These are phyloP conservation scores for Patellaria atrata DNA, from an alignment of 495 filamentous ascomycete species.

Conservation along the genomic window DNA sequence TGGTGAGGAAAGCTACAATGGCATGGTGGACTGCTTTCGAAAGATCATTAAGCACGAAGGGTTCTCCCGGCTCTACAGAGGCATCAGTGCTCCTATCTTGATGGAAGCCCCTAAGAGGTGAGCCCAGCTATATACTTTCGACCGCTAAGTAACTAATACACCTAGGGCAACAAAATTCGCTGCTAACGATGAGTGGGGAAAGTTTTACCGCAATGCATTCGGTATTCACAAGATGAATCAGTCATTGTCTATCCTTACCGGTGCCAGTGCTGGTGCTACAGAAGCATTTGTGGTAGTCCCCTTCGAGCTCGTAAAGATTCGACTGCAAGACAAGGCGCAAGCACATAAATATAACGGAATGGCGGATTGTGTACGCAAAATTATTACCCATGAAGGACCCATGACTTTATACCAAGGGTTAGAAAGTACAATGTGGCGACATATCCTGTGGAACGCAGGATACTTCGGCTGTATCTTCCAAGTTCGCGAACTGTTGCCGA, in stretches of 20 bases:
- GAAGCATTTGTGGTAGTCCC: constrained; percentile 92
- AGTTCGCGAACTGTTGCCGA: constrained; percentile 68
- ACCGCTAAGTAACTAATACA: constrained; percentile 1
- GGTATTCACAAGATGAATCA: constrained; percentile 79
- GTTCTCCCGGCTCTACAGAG: constrained; percentile 85
- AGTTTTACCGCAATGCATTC: constrained; percentile 74
- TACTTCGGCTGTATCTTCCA: constrained; percentile 99
- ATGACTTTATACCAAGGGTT: constrained; percentile 92
- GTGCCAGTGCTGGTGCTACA: constrained; percentile 86
- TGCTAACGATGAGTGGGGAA: constrained; percentile 95
- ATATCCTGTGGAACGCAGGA: constrained; percentile 91
- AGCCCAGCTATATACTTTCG: not conserved
- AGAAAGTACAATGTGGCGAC: constrained; percentile 91
- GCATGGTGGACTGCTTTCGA: constrained; percentile 93
- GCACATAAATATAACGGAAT: constrained; percentile 87
- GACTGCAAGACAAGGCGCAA: constrained; percentile 88
- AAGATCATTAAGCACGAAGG: constrained; percentile 95
- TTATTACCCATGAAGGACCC: constrained; percentile 66
- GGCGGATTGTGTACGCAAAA: constrained; percentile 81
- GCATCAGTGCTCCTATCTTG: constrained; percentile 87
- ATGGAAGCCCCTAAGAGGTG: constrained; percentile 95
- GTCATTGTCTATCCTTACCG: constrained; percentile 74
- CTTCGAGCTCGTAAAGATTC: constrained; percentile 92
- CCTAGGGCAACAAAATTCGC: constrained; percentile 88
- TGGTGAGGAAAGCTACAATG: constrained; percentile 73